A percentile compares a stretch with the other conserved stretches of the same genome.
These are phyloP conservation scores for Yarrowia galli DNA, from an alignment of 1,139 yeast genomes.

Conservation along the genomic window DNA sequence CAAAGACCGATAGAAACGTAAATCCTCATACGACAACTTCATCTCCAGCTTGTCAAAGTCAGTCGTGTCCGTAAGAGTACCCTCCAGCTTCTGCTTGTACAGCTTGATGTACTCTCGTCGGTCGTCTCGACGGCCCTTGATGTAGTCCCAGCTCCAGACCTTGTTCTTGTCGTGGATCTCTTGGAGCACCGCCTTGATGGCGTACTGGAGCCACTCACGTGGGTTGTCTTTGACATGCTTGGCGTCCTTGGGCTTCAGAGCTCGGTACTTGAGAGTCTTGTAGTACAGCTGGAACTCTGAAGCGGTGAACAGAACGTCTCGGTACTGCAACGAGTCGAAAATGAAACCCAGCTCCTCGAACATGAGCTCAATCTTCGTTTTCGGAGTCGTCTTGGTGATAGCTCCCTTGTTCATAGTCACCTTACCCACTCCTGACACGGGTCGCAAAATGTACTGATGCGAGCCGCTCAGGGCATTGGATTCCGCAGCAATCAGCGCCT, in stretches of 20 bases:
- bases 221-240: slow-evolving; percentile 68
- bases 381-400: slow-evolving; percentile 69
- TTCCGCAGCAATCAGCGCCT: slow-evolving; percentile 48
- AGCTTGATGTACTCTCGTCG: slow-evolving; percentile 70
- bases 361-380: slow-evolving; percentile 73
- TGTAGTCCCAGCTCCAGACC: slow-evolving; percentile 89
- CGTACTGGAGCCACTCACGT: slow-evolving; percentile 79
- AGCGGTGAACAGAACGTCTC: slow-evolving; percentile 80
- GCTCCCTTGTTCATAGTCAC: slow-evolving; percentile 85
- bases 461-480: slow-evolving; percentile 45
- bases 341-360: slow-evolving; percentile 90
- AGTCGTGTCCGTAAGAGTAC: slow-evolving; percentile 51
- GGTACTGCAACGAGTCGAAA: slow-evolving; percentile 83
- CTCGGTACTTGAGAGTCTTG: slow-evolving; percentile 77
- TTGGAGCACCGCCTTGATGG: slow-evolving; percentile 71
- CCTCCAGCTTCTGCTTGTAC: slow-evolving; percentile 65
- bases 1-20: slow-evolving; percentile 81
- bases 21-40: slow-evolving; percentile 73
- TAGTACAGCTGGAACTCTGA: slow-evolving; percentile 81
- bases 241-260: slow-evolving; percentile 67
- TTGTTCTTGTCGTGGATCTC: slow-evolving; percentile 83
- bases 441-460: slow-evolving; percentile 76
- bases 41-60: slow-evolving; percentile 64
- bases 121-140: slow-evolving; percentile 73
- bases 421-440: slow-evolving; percentile 89